phyloP scores from a whole-genome alignment of 2,329 filamentous ascomycete species.

The Orbilia javanica region DNA sequence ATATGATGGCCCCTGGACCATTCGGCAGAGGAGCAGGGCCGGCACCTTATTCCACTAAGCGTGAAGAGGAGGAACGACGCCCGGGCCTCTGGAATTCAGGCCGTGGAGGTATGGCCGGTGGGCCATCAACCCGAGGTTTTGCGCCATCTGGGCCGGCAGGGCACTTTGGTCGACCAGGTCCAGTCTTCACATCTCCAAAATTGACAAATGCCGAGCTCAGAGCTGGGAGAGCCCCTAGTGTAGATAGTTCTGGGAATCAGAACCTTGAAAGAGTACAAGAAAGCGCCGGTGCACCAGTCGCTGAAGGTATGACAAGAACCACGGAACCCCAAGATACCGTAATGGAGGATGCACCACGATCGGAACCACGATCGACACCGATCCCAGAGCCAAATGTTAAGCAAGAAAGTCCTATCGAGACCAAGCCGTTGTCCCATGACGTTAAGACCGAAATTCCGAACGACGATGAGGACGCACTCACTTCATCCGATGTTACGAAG shows the following conservation, averaged over 20 bases:
- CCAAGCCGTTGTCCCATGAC: slow-evolving; percentile 3
- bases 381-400: slow-evolving; percentile 30
- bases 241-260: slow-evolving; percentile 23
- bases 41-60: slow-evolving; percentile 26
- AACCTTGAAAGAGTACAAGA: slow-evolving; percentile 21
- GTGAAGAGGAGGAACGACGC: slow-evolving; percentile 44
- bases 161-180: slow-evolving; percentile 32
- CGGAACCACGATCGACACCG: not conserved
- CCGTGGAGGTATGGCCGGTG: slow-evolving; percentile 21
- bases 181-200: slow-evolving; percentile 52
- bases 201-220: slow-evolving; percentile 44
- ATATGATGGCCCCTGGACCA: slow-evolving; percentile 41
- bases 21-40: slow-evolving; percentile 44
- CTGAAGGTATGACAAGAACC: not conserved
- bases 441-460: slow-evolving; percentile 36
- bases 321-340: slow-evolving; percentile 28
- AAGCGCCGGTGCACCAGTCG: not conserved
- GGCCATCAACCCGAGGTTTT: slow-evolving; percentile 22
- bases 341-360: slow-evolving; percentile 48
- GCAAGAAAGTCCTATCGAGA: slow-evolving; percentile 54
- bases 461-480: slow-evolving; percentile 52
- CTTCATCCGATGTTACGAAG: slow-evolving; percentile 50
- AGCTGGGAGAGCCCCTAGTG: slow-evolving; percentile 30
- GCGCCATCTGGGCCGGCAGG: slow-evolving; percentile 33
- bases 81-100: slow-evolving; percentile 23